Evolutionary conservation across 345 rosid species (phyloP).

Genomic region (rapeseed (Brassica napus)): DNA sequence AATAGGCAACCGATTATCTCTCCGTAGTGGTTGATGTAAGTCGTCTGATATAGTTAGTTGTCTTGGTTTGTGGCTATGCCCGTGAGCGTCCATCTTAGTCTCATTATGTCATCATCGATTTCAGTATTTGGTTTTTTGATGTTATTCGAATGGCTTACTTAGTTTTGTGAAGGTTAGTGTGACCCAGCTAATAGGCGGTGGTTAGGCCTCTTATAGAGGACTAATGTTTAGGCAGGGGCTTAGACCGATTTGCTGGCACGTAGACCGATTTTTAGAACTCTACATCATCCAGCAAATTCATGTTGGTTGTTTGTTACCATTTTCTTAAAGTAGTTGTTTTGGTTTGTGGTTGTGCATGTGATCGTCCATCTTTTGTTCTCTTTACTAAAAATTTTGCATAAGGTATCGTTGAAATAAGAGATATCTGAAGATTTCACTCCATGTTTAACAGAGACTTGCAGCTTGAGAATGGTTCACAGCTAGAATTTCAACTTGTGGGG

Average conservation of each 20-base stretch:
- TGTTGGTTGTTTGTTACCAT: not conserved
- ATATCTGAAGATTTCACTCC: not conserved
- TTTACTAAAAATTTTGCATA: not conserved
- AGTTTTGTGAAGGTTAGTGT: not conserved
- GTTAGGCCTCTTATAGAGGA: too few relatives aligned
- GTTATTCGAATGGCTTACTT: not conserved
- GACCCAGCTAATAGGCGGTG: not conserved
- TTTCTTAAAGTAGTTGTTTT: not conserved
- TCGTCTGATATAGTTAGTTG: not conserved
- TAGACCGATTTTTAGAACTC: too few relatives aligned
- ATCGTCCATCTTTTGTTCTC: not conserved
- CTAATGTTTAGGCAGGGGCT: too few relatives aligned
- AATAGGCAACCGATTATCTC: not conserved
- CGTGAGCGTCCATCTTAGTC: not conserved
- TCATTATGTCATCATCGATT: not conserved
- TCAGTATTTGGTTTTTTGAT: not conserved
- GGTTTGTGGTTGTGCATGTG: not conserved
- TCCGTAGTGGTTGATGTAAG: not conserved
- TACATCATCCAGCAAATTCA: not conserved
- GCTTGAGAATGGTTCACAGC: constrained; percentile 91
- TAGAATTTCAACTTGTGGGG: constrained; percentile 75
- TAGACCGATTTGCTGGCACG: too few relatives aligned
- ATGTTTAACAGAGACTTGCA: constrained; percentile 58
- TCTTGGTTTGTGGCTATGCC: not conserved
- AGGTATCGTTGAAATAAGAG: not conserved